phyloP scores from a whole-genome alignment of 257 asterid species.

The Solanum chmielewskii region DNA sequence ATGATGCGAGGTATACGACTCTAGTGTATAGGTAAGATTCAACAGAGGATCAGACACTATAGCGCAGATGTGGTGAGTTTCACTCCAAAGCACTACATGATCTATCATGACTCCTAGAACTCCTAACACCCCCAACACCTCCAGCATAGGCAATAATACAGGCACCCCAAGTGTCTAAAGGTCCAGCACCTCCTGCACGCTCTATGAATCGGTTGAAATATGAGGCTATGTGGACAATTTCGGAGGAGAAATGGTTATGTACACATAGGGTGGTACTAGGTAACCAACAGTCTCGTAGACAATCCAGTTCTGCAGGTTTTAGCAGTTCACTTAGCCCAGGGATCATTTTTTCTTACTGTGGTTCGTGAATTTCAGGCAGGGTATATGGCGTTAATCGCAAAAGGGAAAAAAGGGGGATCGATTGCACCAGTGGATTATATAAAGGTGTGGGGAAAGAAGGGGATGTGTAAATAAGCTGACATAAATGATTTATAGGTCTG shows the following conservation, averaged over 20 bases:
- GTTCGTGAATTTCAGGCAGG: no score
- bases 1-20: neutral
- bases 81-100: neutral
- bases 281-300: neutral
- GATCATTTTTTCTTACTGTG: no score
- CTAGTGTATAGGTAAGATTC: neutral
- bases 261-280: neutral
- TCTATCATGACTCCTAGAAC: fast-evolving
- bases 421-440: no score
- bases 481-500: no score
- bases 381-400: no score
- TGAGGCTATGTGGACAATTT: neutral
- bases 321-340: no score
- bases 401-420: no score
- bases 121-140: neutral
- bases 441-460: no score
- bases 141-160: neutral
- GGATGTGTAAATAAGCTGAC: no score
- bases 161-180: neutral
- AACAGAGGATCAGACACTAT: neutral
- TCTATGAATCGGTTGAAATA: fast-evolving
- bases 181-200: neutral
- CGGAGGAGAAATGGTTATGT: neutral
- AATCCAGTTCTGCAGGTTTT: no score
- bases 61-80: neutral